Percentiles rank a stretch among this genome's conserved stretches.
phyloP scores from a whole-genome alignment of 164 flowering plant species.

The grape (Vitis vinifera) region DNA sequence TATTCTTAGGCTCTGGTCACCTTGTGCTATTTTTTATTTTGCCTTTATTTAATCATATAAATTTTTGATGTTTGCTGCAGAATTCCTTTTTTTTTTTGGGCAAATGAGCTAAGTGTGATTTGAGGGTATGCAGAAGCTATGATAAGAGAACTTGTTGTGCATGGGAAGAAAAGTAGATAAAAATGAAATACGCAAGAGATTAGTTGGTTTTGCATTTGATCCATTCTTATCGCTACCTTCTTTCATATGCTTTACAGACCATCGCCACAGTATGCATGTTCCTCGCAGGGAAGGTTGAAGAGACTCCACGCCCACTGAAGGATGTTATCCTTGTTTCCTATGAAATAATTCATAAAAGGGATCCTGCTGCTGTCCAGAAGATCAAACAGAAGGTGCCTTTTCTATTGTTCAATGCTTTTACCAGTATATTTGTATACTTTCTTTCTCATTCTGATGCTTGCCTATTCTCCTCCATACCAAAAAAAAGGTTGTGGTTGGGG shows the following conservation, averaged over 20 bases:
- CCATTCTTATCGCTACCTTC: not conserved
- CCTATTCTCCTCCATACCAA: no score
- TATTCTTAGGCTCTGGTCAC: no score
- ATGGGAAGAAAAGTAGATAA: no score
- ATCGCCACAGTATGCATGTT: constrained; percentile 88
- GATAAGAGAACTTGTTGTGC: no score
- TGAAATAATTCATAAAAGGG: constrained; percentile 74
- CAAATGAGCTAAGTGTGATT: no score
- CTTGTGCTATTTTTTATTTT: no score
- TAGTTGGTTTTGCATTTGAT: not conserved
- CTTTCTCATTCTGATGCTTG: not conserved
- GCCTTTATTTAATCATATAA: no score
- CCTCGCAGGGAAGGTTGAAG: constrained; percentile 88
- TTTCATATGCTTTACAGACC: constrained; percentile 42
- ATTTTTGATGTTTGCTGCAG: no score
- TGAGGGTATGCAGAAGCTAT: no score
- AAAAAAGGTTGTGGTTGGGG: no score
- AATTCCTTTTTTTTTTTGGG: no score
- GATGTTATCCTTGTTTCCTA: constrained; percentile 78
- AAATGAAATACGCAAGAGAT: not conserved
- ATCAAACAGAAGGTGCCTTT: constrained; percentile 70
- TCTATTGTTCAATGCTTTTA: constrained; percentile 1
- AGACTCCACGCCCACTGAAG: constrained; percentile 76
- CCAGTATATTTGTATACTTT: not conserved
- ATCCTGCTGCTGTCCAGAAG: constrained; percentile 66